Conservation (phyloP, 2,329 filamentous ascomycete species). For the Juglanconis oblonga region DNA sequence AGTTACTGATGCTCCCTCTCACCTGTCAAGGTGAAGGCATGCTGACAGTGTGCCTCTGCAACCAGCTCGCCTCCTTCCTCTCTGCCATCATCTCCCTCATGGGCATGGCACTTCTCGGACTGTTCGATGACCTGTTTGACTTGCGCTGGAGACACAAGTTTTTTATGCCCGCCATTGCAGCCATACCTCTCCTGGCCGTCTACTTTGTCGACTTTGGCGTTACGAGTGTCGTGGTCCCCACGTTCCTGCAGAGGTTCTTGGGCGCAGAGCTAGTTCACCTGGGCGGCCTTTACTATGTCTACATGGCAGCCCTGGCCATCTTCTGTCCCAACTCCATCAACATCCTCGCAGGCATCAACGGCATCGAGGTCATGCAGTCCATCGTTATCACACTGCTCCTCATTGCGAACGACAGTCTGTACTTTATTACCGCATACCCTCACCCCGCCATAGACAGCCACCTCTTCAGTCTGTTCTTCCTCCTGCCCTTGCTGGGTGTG, state of each 20-base stretch:
- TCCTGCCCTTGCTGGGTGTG: conserved; percentile 91
- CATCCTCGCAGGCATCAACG: conserved; percentile 98
- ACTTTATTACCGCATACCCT: conserved; percentile 78
- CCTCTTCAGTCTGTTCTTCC: conserved; percentile 90
- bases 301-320: conserved; percentile 95
- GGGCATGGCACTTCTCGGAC: conserved; percentile 83
- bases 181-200: conserved; percentile 89
- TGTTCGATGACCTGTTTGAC: conserved; percentile 95
- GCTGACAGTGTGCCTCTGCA: not conserved
- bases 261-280: conserved; percentile 78
- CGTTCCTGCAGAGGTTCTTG: conserved; percentile 78
- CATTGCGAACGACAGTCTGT: conserved; percentile 82
- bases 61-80: conserved; percentile 85
- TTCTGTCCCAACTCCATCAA: conserved; percentile 99
- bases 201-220: conserved; percentile 99
- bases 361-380: conserved; percentile 93
- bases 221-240: conserved; percentile 88
- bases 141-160: conserved; percentile 99
- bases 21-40: not conserved
- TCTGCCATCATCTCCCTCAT: conserved; percentile 92
- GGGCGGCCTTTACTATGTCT: conserved; percentile 82
- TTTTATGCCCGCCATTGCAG: conserved; percentile 91
- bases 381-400: conserved; percentile 84
- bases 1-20: not conserved
- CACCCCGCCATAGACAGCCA: conserved; percentile 96